phyloP scores from a whole-genome alignment of 2,329 filamentous ascomycete species.

The Aspergillus sp. region DNA sequence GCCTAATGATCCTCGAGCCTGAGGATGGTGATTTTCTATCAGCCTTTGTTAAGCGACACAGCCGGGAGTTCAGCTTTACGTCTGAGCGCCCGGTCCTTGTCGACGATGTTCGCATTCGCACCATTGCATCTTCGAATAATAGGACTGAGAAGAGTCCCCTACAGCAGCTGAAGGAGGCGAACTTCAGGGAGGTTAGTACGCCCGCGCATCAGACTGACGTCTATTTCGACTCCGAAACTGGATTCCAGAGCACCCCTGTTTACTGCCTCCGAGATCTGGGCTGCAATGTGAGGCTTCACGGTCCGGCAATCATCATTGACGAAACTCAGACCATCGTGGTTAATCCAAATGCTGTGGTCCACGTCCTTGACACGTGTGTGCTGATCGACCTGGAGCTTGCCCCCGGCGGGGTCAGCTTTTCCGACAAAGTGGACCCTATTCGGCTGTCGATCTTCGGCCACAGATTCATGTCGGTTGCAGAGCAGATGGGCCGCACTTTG shows the following conservation, averaged over 20 bases:
- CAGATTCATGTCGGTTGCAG: slow-evolving; percentile 59
- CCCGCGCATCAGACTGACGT: slow-evolving; percentile 45
- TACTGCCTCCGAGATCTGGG: slow-evolving; percentile 35
- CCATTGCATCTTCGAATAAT: slow-evolving; percentile 66
- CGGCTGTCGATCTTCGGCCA: slow-evolving; percentile 56
- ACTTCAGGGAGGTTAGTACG: slow-evolving; percentile 56
- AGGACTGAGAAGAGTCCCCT: slow-evolving; percentile 65
- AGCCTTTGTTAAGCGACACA: slow-evolving; percentile 81
- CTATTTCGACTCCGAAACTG: slow-evolving; percentile 42
- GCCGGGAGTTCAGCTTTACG: slow-evolving; percentile 90
- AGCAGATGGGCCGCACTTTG: slow-evolving; percentile 58
- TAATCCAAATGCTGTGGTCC: slow-evolving; percentile 71
- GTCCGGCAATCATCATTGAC: slow-evolving; percentile 80
- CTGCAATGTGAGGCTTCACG: slow-evolving; percentile 42
- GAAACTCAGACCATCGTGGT: slow-evolving; percentile 81
- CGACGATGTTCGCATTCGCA: slow-evolving; percentile 83
- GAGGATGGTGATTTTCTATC: slow-evolving; percentile 76
- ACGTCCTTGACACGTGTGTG: slow-evolving; percentile 82
- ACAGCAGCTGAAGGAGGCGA: slow-evolving; percentile 60
- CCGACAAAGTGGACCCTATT: slow-evolving; percentile 48
- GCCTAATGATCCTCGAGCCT: slow-evolving; percentile 55
- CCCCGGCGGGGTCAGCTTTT: slow-evolving; percentile 11
- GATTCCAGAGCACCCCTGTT: slow-evolving; percentile 31
- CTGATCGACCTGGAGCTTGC: slow-evolving; percentile 69
- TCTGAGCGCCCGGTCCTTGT: slow-evolving; percentile 81